Conservation (phyloP, 441 rosid genomes). For the Bruguiera hainesii region DNA sequence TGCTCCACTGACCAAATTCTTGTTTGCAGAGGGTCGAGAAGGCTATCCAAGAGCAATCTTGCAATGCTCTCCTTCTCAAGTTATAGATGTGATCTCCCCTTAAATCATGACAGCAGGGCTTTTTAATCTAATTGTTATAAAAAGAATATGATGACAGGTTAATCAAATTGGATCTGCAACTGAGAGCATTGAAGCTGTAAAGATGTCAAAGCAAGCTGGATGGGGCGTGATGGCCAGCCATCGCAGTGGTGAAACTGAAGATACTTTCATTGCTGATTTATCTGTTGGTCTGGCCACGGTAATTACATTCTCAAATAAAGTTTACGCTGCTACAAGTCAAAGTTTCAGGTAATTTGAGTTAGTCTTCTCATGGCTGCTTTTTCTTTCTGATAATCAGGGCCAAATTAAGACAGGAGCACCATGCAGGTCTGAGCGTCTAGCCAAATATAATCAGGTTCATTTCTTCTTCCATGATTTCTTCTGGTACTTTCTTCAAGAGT, state of each 20-base stretch:
- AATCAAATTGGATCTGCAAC: slow-evolving; percentile 98
- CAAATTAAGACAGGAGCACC: slow-evolving; percentile 98
- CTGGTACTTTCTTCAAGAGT: neutral
- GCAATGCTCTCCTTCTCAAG: slow-evolving; percentile 97
- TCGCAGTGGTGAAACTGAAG: slow-evolving; percentile 97
- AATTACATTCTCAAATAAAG: slow-evolving; percentile 3
- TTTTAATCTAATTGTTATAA: no score
- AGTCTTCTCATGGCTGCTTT: neutral
- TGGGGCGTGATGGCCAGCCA: slow-evolving; percentile 99
- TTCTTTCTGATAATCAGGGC: slow-evolving; percentile 42
- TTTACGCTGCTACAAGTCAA: neutral
- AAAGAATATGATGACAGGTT: slow-evolving; percentile 40
- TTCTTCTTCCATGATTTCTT: neutral
- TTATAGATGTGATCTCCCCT: slow-evolving; percentile 25
- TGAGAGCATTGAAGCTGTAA: slow-evolving; percentile 97
- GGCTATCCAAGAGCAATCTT: slow-evolving; percentile 79
- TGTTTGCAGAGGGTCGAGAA: slow-evolving; percentile 73
- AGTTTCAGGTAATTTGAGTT: neutral
- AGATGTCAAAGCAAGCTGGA: slow-evolving; percentile 88
- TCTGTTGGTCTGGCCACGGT: slow-evolving; percentile 92
- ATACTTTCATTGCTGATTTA: slow-evolving; percentile 93
- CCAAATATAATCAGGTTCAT: slow-evolving; percentile 80
- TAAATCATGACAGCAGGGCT: no score
- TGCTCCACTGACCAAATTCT: neutral
- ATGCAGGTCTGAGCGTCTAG: slow-evolving; percentile 95